Conservation (phyloP, 192 early-diverging fungal species). For the Allomyces arbusculus region DNA sequence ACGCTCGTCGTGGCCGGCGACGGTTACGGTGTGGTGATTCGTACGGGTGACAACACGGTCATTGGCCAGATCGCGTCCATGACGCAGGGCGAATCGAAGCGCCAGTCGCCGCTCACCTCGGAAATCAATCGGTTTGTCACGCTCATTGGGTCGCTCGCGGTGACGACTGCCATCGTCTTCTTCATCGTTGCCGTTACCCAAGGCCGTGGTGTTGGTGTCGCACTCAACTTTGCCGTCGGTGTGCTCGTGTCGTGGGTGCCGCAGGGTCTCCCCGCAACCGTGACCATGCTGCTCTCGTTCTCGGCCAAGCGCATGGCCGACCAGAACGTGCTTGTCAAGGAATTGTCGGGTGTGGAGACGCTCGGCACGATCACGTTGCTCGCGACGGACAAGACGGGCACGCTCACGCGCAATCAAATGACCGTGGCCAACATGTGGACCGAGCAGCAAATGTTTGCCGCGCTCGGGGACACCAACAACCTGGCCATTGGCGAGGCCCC, state of each 20-base stretch:
- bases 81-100: slow-evolving; percentile 56
- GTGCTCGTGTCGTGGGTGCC: slow-evolving; percentile 78
- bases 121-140: slow-evolving; percentile 70
- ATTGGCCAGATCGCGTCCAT: slow-evolving; percentile 85
- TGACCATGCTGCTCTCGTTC: slow-evolving; percentile 80
- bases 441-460: slow-evolving; percentile 38
- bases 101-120: slow-evolving; percentile 43
- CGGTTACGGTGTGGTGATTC: slow-evolving; percentile 77
- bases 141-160: slow-evolving; percentile 62
- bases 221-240: slow-evolving; percentile 76
- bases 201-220: slow-evolving; percentile 6
- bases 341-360: slow-evolving; percentile 88
- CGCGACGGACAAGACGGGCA: slow-evolving; percentile 95
- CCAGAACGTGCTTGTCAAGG: slow-evolving; percentile 83
- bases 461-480: slow-evolving; percentile 20
- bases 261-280: slow-evolving; percentile 81
- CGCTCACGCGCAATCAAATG: slow-evolving; percentile 93
- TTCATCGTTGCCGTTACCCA: slow-evolving; percentile 56
- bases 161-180: slow-evolving; percentile 54
- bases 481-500: slow-evolving; percentile 20
- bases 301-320: slow-evolving; percentile 86
- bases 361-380: slow-evolving; percentile 88
- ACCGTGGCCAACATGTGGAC: slow-evolving; percentile 83
- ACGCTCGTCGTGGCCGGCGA: slow-evolving; percentile 69
- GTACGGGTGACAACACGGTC: slow-evolving; percentile 82